Base-by-base conservation (phyloP, 106 monocot species). In the Ottelia alismoides region DNA sequence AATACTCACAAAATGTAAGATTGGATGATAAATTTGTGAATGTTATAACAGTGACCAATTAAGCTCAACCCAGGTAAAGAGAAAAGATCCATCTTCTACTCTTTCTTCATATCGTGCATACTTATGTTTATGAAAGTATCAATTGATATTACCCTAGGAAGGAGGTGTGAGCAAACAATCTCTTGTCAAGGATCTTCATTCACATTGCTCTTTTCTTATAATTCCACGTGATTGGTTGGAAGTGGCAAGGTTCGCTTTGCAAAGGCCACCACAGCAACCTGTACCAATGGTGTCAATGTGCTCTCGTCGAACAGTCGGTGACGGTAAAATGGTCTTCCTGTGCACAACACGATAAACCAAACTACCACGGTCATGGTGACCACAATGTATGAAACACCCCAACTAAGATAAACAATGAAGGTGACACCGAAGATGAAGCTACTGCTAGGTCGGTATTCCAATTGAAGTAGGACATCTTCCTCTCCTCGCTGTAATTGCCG, bases 401-500 rank as follows among this genome's bases (percentile, higher is more conserved):
- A 80, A 50, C 81, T 62, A 19, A 81, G 16, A 52, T 78, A 81
- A 2, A 69, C 78, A n/a, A 87, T 49, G 21, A 55, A 30, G 0
- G 87, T 87, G 49, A 75, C 77, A 1, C 74, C 87, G 2, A 82
- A 62, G 7, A 78, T 12, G 14, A 87, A 24, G 2, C 81, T 77
- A 12, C 57, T 10, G 47, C 81, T 14, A 86, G 47, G 24, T 68
- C 67, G 22, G 60, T 74, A 61, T 69, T 86, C 81, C 81, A 81
- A 67, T 86, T 86, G 69, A 86, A 86, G 65, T 67, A 86, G 3
- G 86, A 86, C 76, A 81, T 80, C 71, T 86, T 86, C 55, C 71
- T 57, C 63, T 86, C 81, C 10, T 1, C 49, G 0, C 60, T 53
- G 22, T 78, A 61, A 57, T 76, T 57, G 22, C 78, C 86, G 25